Percentiles rank a stretch among this genome's conserved stretches.
phyloP scores from a whole-genome alignment of 2,329 filamentous ascomycete genomes.

The Aspergillus felis region DNA sequence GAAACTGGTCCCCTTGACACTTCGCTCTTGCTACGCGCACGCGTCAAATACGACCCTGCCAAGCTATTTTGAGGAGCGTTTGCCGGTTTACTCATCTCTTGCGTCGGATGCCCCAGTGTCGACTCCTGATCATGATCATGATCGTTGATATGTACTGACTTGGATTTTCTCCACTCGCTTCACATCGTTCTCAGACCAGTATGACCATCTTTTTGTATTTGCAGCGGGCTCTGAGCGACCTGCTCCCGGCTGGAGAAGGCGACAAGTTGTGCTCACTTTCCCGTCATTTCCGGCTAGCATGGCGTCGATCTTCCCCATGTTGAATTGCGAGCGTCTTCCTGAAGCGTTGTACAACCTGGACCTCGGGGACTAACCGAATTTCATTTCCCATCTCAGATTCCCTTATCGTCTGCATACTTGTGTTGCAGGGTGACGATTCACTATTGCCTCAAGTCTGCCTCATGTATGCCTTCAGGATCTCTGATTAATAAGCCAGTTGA shows the following conservation, averaged over 20 bases:
- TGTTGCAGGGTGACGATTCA: neutral
- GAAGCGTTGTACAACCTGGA: no score
- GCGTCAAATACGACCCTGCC: slow-evolving; percentile 10
- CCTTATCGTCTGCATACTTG: neutral
- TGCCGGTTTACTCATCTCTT: neutral
- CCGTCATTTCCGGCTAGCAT: no score
- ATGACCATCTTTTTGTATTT: no score
- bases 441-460: neutral
- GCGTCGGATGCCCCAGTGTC: neutral
- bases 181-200: no score
- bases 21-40: slow-evolving; percentile 12
- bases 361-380: neutral
- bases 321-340: no score
- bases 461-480: neutral
- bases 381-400: neutral
- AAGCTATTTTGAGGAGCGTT: neutral
- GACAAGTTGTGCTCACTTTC: no score
- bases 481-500: neutral
- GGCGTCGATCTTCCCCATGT: no score
- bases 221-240: no score
- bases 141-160: neutral
- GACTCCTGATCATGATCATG: neutral
- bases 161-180: no score
- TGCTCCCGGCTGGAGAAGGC: no score
- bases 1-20: slow-evolving; percentile 5